Percentiles rank a stretch among this genome's conserved stretches.
These are phyloP conservation scores for Astrothelium macrocarpum DNA, from an alignment of 495 filamentous ascomycete genomes.

Conservation along the genomic window DNA sequence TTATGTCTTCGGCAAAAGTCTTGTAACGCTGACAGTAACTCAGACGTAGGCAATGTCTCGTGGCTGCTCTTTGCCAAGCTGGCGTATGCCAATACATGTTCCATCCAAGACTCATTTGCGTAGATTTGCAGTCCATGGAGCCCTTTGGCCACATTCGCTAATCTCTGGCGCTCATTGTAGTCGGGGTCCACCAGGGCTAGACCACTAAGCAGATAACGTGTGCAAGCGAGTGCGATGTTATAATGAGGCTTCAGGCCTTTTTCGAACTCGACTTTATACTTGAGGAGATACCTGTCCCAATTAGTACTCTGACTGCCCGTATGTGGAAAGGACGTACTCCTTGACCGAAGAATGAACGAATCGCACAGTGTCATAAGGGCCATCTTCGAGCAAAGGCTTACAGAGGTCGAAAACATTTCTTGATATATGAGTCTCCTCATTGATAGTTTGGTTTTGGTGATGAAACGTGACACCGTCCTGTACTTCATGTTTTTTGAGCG, in stretches of 20 bases:
- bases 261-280: background rate
- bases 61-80: background rate
- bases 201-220: background rate
- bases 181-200: background rate
- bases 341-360: conserved; percentile 1
- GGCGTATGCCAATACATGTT: background rate
- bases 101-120: background rate
- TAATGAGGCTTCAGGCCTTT: background rate
- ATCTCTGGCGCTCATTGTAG: background rate
- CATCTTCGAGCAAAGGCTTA: conserved; percentile 2
- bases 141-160: background rate
- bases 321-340: background rate
- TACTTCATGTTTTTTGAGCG: background rate
- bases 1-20: background rate
- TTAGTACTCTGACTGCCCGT: background rate
- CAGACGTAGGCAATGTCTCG: background rate
- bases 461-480: background rate
- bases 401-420: background rate
- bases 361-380: background rate
- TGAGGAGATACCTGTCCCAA: background rate
- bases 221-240: background rate
- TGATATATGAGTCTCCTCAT: background rate
- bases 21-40: background rate
- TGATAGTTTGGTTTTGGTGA: background rate
- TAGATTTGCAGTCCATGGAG: background rate